Conservation (phyloP, 176 grass and related monocot species). For the Phoenix roebelenii region DNA sequence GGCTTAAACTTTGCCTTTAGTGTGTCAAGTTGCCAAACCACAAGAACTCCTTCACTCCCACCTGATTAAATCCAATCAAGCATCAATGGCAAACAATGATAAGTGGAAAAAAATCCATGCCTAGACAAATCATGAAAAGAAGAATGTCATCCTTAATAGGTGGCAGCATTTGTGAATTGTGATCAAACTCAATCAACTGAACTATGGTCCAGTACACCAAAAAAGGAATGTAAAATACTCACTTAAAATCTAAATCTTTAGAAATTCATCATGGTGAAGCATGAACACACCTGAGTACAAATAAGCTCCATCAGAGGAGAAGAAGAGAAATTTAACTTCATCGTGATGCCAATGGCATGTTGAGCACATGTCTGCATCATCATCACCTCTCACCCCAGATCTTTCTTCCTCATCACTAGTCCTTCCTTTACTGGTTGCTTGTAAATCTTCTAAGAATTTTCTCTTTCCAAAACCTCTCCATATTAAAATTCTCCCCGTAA, state of each 20-base stretch:
- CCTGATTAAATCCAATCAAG: constrained; percentile 30
- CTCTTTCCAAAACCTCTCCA: constrained; percentile 71
- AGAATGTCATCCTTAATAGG: too few relatives aligned
- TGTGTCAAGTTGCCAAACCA: constrained; percentile 93
- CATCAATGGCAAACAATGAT: too few relatives aligned
- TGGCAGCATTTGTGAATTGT: too few relatives aligned
- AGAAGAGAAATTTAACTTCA: constrained; percentile 61
- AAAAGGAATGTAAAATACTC: background rate
- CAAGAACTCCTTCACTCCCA: constrained; percentile 94
- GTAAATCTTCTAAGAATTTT: constrained; percentile 31
- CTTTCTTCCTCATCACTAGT: constrained; percentile 39
- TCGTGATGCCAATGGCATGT: constrained; percentile 89
- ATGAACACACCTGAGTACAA: constrained; percentile 67
- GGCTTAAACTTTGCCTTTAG: constrained; percentile 82
- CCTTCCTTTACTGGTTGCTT: constrained; percentile 17
- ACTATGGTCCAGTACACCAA: too few relatives aligned
- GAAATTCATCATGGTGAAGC: background rate
- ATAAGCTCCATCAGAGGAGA: constrained; percentile 70
- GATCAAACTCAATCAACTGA: too few relatives aligned
- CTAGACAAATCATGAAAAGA: too few relatives aligned
- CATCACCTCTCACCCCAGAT: constrained; percentile 49
- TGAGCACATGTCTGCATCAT: constrained; percentile 66
- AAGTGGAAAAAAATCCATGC: too few relatives aligned
- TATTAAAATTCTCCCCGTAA: constrained; percentile 71
- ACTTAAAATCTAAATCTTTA: background rate